phyloP scores from a whole-genome alignment of 2,329 filamentous ascomycete genomes.

The Daldinia sp. region DNA sequence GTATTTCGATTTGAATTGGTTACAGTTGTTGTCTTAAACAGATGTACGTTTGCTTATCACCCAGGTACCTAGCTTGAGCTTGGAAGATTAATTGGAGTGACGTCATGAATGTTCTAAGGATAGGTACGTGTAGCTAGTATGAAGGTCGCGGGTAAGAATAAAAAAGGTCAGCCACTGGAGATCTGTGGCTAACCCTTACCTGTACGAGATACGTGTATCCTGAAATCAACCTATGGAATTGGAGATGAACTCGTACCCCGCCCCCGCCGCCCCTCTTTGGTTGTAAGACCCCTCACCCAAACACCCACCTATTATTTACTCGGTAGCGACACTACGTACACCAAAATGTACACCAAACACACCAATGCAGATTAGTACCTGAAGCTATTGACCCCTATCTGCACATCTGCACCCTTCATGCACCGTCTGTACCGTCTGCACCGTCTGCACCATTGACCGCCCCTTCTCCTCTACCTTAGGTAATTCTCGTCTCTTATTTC shows the following conservation, averaged over 20 bases:
- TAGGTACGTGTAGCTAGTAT: neutral
- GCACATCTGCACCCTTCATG: neutral
- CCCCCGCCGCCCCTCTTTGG: constrained; percentile 12
- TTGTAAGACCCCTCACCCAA: constrained; percentile 1
- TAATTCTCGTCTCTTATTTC: constrained; percentile 9
- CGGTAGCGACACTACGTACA: neutral
- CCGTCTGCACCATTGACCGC: constrained; percentile 28
- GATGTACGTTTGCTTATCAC: neutral
- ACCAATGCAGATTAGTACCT: constrained; percentile 12
- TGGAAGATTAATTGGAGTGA: neutral
- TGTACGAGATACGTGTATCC: neutral
- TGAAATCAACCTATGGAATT: neutral
- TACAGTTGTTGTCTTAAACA: neutral
- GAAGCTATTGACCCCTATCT: constrained; percentile 21
- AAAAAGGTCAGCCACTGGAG: neutral
- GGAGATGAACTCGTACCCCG: constrained; percentile 5
- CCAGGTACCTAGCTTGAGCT: neutral
- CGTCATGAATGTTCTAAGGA: neutral
- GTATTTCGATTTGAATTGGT: neutral
- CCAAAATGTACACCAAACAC: neutral
- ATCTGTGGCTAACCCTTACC: constrained; percentile 1
- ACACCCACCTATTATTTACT: neutral
- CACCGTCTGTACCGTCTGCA: neutral
- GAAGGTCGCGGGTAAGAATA: neutral
- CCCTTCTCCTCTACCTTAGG: constrained; percentile 15